Evolutionary conservation across 2,329 filamentous ascomycete genomes (phyloP).

Genomic region (Fusarium torulosum): DNA sequence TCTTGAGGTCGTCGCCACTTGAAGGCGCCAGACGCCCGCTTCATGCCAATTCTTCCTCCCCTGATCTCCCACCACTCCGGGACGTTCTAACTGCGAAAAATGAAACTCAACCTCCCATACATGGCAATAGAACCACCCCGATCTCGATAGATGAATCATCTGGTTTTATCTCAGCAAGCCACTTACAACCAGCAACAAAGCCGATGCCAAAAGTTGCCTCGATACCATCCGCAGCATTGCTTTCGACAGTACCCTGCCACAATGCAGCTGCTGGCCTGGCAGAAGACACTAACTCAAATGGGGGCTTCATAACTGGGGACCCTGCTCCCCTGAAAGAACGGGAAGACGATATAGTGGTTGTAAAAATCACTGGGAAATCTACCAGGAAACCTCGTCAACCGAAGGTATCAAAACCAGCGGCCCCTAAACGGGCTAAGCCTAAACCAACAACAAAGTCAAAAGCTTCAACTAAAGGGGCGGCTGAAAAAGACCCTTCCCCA

Average conservation of each 20-base stretch:
- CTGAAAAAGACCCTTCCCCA: background rate
- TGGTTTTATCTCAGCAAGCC: slow-evolving; percentile 59
- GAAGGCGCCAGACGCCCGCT: slow-evolving; percentile 51
- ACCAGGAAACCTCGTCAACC: slow-evolving; percentile 38
- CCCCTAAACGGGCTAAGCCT: slow-evolving; percentile 22
- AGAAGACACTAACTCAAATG: background rate
- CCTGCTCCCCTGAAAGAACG: background rate
- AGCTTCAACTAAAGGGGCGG: background rate
- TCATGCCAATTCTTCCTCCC: slow-evolving; percentile 62
- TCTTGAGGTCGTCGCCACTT: slow-evolving; percentile 50
- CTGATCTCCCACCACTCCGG: slow-evolving; percentile 66
- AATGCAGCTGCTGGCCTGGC: background rate
- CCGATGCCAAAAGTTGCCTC: slow-evolving; percentile 29
- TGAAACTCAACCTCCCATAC: slow-evolving; percentile 50
- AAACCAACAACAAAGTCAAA: slow-evolving; percentile 8
- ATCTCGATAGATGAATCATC: slow-evolving; percentile 54
- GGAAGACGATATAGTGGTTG: slow-evolving; percentile 41
- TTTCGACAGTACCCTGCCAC: background rate
- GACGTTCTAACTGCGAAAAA: slow-evolving; percentile 60
- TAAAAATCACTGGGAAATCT: slow-evolving; percentile 39
- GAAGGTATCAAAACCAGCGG: slow-evolving; percentile 31
- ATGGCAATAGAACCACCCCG: slow-evolving; percentile 54
- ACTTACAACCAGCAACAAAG: slow-evolving; percentile 53
- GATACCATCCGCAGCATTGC: background rate
- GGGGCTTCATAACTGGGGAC: slow-evolving; percentile 5